phyloP scores from a whole-genome alignment of 495 filamentous ascomycete species.

The Xylaria telfairii region DNA sequence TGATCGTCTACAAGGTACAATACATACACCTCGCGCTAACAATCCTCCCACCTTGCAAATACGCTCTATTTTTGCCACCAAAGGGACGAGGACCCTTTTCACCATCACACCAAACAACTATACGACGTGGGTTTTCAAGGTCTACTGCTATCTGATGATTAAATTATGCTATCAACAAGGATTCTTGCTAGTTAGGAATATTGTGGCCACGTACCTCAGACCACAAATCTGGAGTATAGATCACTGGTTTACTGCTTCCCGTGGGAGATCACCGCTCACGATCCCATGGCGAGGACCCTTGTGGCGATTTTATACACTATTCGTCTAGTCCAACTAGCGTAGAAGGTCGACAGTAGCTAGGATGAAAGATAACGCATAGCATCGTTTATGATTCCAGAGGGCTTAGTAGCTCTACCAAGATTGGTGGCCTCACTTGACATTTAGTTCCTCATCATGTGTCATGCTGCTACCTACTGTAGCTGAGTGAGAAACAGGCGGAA shows the following conservation, averaged over 20 bases:
- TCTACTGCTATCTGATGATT: neutral
- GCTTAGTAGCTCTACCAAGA: neutral
- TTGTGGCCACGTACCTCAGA: neutral
- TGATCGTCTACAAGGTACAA: neutral
- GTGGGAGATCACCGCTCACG: neutral
- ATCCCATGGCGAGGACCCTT: conserved; percentile 11
- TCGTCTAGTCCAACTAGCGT: neutral
- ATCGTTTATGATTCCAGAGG: neutral
- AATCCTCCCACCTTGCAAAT: neutral
- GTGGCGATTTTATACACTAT: neutral
- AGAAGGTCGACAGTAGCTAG: neutral
- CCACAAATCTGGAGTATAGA: neutral
- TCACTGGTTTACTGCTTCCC: neutral
- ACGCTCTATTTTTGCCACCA: neutral
- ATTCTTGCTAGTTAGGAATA: neutral
- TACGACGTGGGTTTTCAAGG: neutral
- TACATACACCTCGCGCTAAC: neutral
- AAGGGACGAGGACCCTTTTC: neutral
- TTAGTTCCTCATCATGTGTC: neutral
- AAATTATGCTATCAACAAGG: neutral
- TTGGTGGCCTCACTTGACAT: neutral
- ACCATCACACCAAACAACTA: neutral
- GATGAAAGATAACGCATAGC: neutral
- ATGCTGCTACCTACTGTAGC: neutral
- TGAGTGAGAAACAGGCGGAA: neutral